Evolutionary conservation across 257 asterid genomes (phyloP).

Genomic region (Solanum gandarillasii): DNA sequence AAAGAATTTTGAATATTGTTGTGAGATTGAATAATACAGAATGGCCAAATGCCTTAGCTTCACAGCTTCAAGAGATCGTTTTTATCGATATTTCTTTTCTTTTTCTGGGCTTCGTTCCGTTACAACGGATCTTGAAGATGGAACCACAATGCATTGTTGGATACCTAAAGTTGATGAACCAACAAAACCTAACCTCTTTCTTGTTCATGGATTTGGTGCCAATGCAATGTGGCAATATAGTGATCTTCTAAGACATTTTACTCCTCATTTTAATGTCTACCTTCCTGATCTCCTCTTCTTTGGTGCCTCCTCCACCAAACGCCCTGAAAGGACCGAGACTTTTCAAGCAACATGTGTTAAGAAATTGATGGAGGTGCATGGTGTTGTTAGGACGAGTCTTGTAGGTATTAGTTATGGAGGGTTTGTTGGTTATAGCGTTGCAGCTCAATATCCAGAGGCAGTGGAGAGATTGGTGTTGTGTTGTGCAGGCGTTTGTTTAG

Average conservation of each 20-base stretch:
- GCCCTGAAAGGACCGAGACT: conserved; percentile 62
- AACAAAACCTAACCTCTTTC: conserved; percentile 48
- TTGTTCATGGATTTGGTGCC: conserved; percentile 93
- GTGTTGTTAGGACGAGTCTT: conserved; percentile 38
- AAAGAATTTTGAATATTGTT: neutral
- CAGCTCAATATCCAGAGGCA: conserved; percentile 62
- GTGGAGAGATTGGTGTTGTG: conserved; percentile 73
- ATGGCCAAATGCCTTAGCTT: conserved; percentile 67
- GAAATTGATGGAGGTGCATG: conserved; percentile 51
- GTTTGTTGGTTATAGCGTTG: conserved; percentile 72
- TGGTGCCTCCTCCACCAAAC: conserved; percentile 55
- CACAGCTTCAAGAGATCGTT: conserved; percentile 79
- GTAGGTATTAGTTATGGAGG: conserved; percentile 96
- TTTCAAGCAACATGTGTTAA: conserved; percentile 78
- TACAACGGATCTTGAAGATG: conserved; percentile 48
- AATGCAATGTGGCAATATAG: conserved; percentile 99
- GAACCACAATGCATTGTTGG: conserved; percentile 85
- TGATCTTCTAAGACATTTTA: conserved; percentile 60
- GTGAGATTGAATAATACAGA: neutral
- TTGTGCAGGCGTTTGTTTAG: conserved; percentile 78
- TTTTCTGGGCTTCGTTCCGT: conserved; percentile 69
- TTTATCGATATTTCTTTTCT: conserved; percentile 63
- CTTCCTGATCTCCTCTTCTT: conserved; percentile 90
- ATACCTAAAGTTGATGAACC: conserved; percentile 46
- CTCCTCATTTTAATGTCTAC: conserved; percentile 75